Evolutionary conservation across 2,329 filamentous ascomycete species (phyloP).

Genomic region (Fusarium pseudocircinatum): DNA sequence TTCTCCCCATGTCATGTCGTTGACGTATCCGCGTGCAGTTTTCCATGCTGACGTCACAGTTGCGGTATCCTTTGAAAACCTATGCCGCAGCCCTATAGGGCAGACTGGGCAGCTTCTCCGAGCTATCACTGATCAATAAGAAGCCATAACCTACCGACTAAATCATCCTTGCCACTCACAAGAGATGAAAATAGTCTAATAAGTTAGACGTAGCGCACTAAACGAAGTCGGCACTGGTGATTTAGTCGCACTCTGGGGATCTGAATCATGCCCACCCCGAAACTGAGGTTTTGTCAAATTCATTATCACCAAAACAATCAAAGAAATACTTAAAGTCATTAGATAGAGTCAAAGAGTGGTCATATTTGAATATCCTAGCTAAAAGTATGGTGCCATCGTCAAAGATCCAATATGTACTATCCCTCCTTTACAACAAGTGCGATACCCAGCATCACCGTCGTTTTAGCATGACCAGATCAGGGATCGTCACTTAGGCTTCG

Average conservation of each 20-base stretch:
- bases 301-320: not conserved
- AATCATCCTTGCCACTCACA: rapidly evolving
- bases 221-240: rapidly evolving
- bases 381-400: not conserved
- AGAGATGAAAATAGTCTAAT: rapidly evolving
- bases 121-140: too few relatives aligned
- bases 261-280: not conserved
- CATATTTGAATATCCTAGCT: not conserved
- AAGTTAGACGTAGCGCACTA: rapidly evolving
- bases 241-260: not conserved
- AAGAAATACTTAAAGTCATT: rapidly evolving
- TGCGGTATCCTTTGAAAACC: not conserved
- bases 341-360: not conserved
- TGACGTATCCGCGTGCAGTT: too few relatives aligned
- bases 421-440: rapidly evolving
- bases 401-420: not conserved
- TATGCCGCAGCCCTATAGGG: not conserved
- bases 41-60: not conserved
- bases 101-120: not conserved
- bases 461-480: too few relatives aligned
- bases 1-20: not conserved
- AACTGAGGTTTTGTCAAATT: not conserved
- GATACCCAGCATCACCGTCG: not conserved
- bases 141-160: not conserved
- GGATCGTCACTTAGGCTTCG: rapidly evolving